Conservation (phyloP, 495 filamentous ascomycete genomes). For the Cudoniella acicularis region DNA sequence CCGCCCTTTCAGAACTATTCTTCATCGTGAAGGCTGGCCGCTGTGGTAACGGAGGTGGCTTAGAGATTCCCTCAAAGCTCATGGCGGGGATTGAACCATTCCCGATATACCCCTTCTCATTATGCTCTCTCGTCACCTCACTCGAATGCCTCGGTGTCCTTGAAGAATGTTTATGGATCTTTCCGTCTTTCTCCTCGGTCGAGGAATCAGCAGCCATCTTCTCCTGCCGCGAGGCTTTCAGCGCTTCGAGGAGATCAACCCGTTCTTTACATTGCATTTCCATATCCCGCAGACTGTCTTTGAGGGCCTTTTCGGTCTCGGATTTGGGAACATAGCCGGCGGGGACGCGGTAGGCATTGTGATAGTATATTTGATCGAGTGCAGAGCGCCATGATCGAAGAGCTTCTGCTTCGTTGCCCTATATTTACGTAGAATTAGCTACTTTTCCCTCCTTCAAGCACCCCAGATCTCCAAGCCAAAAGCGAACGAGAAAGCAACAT, state of each 20-base stretch:
- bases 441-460: too few species aligned
- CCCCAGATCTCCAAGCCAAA: not conserved
- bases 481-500: conserved; percentile 10
- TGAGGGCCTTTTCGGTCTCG: conserved; percentile 81
- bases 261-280: conserved; percentile 93
- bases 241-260: conserved; percentile 81
- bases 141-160: conserved; percentile 12
- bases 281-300: conserved; percentile 75
- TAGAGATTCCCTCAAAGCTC: conserved; percentile 71
- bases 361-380: conserved; percentile 86
- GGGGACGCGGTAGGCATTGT: conserved; percentile 72
- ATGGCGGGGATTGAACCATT: conserved; percentile 77
- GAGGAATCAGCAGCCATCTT: conserved; percentile 8
- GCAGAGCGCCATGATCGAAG: conserved; percentile 88
- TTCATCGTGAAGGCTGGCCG: conserved; percentile 49
- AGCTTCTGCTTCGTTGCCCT: conserved; percentile 93
- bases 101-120: conserved; percentile 61
- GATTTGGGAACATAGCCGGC: conserved; percentile 66
- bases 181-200: conserved; percentile 16
- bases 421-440: conserved; percentile 7
- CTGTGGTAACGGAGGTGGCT: conserved; percentile 59
- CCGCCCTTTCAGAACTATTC: conserved; percentile 47
- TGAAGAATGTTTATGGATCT: conserved; percentile 14
- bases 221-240: conserved; percentile 65
- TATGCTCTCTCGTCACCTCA: conserved; percentile 19